phyloP scores from a whole-genome alignment of 2,329 filamentous ascomycete genomes.

The Aspergillus nomiae region DNA sequence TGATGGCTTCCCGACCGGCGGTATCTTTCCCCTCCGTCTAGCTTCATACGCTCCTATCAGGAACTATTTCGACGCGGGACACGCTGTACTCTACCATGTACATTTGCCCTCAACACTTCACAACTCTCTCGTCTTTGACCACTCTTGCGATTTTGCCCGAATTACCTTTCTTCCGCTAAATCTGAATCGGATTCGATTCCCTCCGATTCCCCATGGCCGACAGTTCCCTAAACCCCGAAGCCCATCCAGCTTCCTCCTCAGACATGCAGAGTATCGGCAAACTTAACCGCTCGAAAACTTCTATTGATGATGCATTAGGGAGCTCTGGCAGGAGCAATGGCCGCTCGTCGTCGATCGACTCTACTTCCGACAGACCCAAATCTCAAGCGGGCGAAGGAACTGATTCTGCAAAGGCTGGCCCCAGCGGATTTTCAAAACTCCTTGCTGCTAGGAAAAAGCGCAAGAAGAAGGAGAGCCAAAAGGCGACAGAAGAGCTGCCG shows the following conservation, averaged over 20 bases:
- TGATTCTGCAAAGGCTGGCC: constrained; percentile 40
- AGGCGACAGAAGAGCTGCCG: constrained; percentile 24
- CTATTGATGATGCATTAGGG: constrained; percentile 34
- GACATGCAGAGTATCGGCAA: constrained; percentile 39
- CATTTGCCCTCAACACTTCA: neutral
- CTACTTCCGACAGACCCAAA: constrained; percentile 40
- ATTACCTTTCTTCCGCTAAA: no score
- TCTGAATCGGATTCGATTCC: neutral
- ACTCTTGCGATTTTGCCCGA: neutral
- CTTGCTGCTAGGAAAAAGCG: constrained; percentile 48
- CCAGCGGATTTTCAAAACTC: constrained; percentile 55
- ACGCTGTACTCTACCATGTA: neutral
- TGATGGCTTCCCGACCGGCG: neutral
- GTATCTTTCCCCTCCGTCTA: neutral
- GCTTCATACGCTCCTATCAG: neutral
- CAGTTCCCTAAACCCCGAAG: neutral
- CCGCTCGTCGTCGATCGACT: constrained; percentile 42
- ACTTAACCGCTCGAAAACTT: constrained; percentile 40
- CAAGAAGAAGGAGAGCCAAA: constrained; percentile 41
- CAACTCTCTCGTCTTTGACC: neutral
- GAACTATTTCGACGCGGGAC: neutral
- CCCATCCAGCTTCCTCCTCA: constrained; percentile 30
- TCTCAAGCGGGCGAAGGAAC: constrained; percentile 39
- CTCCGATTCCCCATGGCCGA: constrained; percentile 32
- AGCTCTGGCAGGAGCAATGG: constrained; percentile 36